Percentiles rank a stretch among this genome's conserved stretches.
phyloP scores from a whole-genome alignment of 768 basidiomycete genomes.

The Obba rivulosa region DNA sequence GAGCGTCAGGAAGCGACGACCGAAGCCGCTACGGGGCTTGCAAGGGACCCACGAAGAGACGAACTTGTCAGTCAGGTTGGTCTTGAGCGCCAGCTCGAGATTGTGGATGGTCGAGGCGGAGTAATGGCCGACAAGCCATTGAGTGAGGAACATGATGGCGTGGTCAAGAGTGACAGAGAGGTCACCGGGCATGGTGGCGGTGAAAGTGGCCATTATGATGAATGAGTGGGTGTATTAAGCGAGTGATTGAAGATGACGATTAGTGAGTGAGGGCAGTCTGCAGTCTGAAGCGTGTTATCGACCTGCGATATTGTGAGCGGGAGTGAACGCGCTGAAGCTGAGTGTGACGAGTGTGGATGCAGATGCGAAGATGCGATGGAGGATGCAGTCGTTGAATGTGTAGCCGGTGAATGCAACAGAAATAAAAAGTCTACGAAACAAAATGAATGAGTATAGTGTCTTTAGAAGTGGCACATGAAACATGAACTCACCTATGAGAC shows the following conservation, averaged over 20 bases:
- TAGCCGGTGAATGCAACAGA: slow-evolving; percentile 12
- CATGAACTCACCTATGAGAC: slow-evolving; percentile 21
- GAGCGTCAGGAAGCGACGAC: slow-evolving; percentile 69
- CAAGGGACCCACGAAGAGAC: slow-evolving; percentile 59
- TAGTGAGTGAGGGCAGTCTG: slow-evolving; percentile 14
- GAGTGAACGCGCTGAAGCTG: slow-evolving; percentile 31
- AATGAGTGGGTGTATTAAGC: slow-evolving; percentile 2
- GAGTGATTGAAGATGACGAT: slow-evolving; percentile 18
- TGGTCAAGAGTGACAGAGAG: slow-evolving; percentile 69
- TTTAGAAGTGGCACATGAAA: neutral
- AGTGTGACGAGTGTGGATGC: slow-evolving; percentile 21
- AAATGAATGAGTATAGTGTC: neutral
- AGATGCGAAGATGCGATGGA: slow-evolving; percentile 10
- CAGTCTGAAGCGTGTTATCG: slow-evolving; percentile 40
- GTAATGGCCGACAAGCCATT: slow-evolving; percentile 52
- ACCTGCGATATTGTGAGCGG: slow-evolving; percentile 52
- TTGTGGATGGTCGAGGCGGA: slow-evolving; percentile 59
- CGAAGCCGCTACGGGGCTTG: slow-evolving; percentile 64
- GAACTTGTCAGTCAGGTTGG: slow-evolving; percentile 66
- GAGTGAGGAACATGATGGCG: slow-evolving; percentile 68
- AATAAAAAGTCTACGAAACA: slow-evolving; percentile 17
- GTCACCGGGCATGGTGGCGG: slow-evolving; percentile 27
- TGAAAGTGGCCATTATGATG: slow-evolving; percentile 25
- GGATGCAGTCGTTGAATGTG: slow-evolving; percentile 20
- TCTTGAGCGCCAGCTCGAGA: slow-evolving; percentile 67